Percentiles rank a stretch among this genome's conserved stretches.
Conservation (phyloP, 1,284 basidiomycete genomes). For the Ganoderma meredithae region DNA sequence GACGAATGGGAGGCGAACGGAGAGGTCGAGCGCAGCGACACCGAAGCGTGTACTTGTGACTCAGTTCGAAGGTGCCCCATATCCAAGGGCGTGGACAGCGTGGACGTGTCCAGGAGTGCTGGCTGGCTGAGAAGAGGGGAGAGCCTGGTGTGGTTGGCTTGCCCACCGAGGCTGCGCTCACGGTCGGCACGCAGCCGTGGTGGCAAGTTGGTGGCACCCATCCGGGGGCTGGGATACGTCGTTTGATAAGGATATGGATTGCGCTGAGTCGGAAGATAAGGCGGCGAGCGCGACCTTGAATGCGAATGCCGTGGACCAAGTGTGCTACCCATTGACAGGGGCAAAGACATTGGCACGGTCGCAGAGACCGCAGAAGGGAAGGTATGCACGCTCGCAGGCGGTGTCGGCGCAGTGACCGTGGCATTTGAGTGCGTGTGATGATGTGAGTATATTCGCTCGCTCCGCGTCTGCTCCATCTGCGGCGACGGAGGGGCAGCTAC, state of each 20-base stretch:
- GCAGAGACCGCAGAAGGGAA: conserved; percentile 20
- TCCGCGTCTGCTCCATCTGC: conserved; percentile 6
- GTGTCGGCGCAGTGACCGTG: conserved; percentile 44
- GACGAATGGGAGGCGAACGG: conserved; percentile 42
- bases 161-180: conserved; percentile 20
- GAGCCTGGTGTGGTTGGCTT: conserved; percentile 6
- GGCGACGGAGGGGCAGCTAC: conserved; percentile 18
- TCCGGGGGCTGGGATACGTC: conserved; percentile 28
- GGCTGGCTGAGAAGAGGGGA: conserved; percentile 2
- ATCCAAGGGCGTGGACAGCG: conserved; percentile 3
- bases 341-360: conserved; percentile 3
- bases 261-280: conserved; percentile 25
- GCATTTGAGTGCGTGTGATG: conserved; percentile 46
- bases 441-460: conserved; percentile 31
- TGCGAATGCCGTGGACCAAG: conserved; percentile 31
- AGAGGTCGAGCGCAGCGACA: conserved; percentile 33
- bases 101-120: conserved; percentile 1
- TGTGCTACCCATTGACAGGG: conserved; percentile 19
- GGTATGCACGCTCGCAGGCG: conserved; percentile 37
- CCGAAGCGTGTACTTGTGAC: conserved; percentile 17
- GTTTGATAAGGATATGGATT: conserved; percentile 26
- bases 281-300: conserved; percentile 35
- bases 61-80: conserved; percentile 13
- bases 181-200: conserved; percentile 30
- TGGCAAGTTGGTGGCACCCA: conserved; percentile 25